Base-by-base conservation (phyloP, 1,284 basidiomycete genomes). In the Irpex sp. region DNA sequence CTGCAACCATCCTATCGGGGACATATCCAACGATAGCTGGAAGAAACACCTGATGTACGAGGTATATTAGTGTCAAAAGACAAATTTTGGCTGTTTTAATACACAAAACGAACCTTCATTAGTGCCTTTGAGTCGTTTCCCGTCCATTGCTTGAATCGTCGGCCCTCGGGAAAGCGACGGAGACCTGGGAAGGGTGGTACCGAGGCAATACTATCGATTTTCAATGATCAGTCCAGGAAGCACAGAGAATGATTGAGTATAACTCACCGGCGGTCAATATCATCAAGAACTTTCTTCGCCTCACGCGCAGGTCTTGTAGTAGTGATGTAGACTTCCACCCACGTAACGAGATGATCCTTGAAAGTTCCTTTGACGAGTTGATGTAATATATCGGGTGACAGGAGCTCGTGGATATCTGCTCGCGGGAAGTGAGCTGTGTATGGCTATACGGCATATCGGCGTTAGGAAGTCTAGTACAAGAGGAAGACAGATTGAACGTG, bases 371-470 rank as follows among this genome's bases (percentile, higher is more conserved):
- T 70, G 48, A 69, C 63, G 6, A 69, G 31, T 48, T 70, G 68
- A 52, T 70, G 68, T 0, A 70, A 60, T 3, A 67, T 6, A 38
- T 70, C 73, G 0, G 69, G 69, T 0, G 74, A 60, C 3, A 75
- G 8, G 0, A 71, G 31, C 15, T 70, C 57, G 37, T 71, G 67
- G 13, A 75, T 73, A 59, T 76, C 67, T 4, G 67, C 67, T n/a
- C 69, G 65, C 1, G 71, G 69, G 31, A 73, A 72, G 26, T 66
- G n/a, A 11, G 40, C 8, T 9, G 40, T 44, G 15, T 44, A 44
- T 44, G 40, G 8, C 40, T 44, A 5, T 15, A 15, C 8, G 40
- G 11, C 8, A 44, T 26, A 26, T 26, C 26, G 4, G 3, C 3
- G 26, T 26, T 26, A 26, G 26, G 26, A 26, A 26, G 26, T 3